Base-by-base conservation (phyloP, 148 eudicot genomes). In the Simmondsia chinensis region DNA sequence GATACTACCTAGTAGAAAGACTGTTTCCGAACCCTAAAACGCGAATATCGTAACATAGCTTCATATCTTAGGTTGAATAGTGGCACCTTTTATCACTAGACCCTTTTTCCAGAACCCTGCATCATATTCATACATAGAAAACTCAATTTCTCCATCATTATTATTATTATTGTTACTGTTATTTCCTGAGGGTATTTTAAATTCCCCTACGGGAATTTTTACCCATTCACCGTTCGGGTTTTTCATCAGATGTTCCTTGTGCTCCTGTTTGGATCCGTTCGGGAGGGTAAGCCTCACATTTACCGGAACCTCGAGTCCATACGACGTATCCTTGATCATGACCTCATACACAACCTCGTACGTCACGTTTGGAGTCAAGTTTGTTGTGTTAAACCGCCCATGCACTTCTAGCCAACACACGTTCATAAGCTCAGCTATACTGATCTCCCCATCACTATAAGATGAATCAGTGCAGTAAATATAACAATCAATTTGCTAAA, bases 61-160 rank as follows among this genome's bases (percentile, higher is more conserved):
- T 28, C 21, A 35, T 4, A 36, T 27, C 40, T 39, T 61, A 3
- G 96, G 83, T 26, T 59, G 56, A 36, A 86, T 66, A 24, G 20
- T 42, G 11, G 57, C 82, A 10, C 82, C 79, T 64, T 71, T 71
- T 20, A 87, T 53, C 2, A 79, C 18, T 15, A 87, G 43, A 35
- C 93, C 96, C 48, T 50, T 75, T 75, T 87, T 87, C 96, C 96
- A 87, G 1, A 9, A 29, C 9, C 84, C 84, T 17, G 63, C 75
- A 45, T 79, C 66, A 36, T 54, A 66, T 55, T 79, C 96, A 43
- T 56, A 82, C 35, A 82, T 33, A 3, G 93, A 79, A 40, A 79
- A 68, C 46, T 82, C 76, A 9, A 87, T 61, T 11, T 69, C 83
- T 25, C 87, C 84, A n/a, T n/a, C n/a, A n/a, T n/a, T n/a, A n/a